A percentile compares a stretch with the other conserved stretches of the same genome.
Conservation (phyloP, 192 early-diverging fungal genomes). For the Spizellomyces punctatus region DNA sequence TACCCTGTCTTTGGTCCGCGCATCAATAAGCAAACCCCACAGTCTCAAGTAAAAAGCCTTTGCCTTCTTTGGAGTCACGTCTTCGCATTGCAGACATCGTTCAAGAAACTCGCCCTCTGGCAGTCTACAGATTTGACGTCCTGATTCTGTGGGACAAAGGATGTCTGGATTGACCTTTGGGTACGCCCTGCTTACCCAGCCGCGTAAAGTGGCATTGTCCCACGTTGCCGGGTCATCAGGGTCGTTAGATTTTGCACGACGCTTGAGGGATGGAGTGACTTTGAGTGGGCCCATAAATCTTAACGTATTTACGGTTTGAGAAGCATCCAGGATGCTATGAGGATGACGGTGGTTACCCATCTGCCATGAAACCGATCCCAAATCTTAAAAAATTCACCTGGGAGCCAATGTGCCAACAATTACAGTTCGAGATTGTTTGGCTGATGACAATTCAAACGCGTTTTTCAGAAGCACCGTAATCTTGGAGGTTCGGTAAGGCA, state of each 20-base stretch:
- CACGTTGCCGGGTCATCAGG: slow-evolving; percentile 43
- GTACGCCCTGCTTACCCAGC: slow-evolving; percentile 38
- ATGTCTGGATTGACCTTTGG: slow-evolving; percentile 27
- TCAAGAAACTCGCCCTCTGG: slow-evolving; percentile 47
- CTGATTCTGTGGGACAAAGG: slow-evolving; percentile 48
- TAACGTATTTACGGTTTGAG: slow-evolving; percentile 48
- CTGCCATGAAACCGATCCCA: not conserved
- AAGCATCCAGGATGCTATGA: slow-evolving; percentile 33
- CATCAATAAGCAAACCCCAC: slow-evolving; percentile 44
- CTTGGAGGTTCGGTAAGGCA: slow-evolving; percentile 52
- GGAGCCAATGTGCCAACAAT: slow-evolving; percentile 46
- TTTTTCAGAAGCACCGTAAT: slow-evolving; percentile 55
- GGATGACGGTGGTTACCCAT: not conserved
- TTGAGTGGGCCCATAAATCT: slow-evolving; percentile 44
- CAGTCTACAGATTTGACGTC: slow-evolving; percentile 43
- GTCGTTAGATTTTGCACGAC: slow-evolving; percentile 15
- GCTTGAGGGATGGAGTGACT: slow-evolving; percentile 19
- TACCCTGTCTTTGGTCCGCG: slow-evolving; percentile 28
- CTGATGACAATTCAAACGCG: slow-evolving; percentile 48
- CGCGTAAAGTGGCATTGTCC: slow-evolving; percentile 36
- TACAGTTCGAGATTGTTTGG: slow-evolving; percentile 41
- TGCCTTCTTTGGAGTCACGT: slow-evolving; percentile 35
- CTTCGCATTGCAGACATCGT: slow-evolving; percentile 37
- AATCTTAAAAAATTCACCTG: not conserved
- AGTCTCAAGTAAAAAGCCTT: slow-evolving; percentile 47